Evolutionary conservation across 345 rosid genomes (phyloP).

Genomic region (Corchorus olitorius): DNA sequence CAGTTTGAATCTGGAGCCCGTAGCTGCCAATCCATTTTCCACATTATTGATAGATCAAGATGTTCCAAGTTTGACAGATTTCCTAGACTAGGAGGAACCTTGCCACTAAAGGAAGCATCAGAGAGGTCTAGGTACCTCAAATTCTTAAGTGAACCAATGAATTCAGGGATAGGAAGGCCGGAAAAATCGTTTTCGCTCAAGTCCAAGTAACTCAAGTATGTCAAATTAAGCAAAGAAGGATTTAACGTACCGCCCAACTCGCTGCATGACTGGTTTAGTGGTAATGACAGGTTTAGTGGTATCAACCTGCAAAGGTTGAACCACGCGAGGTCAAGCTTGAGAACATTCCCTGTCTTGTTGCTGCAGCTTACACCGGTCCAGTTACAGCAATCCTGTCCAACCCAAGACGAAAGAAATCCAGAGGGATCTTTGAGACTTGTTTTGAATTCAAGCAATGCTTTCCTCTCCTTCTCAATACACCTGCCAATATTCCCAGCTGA

Average conservation of each 20-base stretch:
- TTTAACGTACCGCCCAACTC: too few relatives aligned
- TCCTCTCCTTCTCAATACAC: background rate
- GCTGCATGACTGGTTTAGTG: too few relatives aligned
- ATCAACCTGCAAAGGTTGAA: background rate
- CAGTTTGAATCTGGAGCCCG: background rate
- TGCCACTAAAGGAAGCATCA: too few relatives aligned
- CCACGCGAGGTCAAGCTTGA: background rate
- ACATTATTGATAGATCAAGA: background rate
- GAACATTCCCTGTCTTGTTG: constrained; percentile 12
- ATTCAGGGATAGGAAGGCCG: too few relatives aligned
- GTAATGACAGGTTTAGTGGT: too few relatives aligned
- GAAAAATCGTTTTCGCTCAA: too few relatives aligned
- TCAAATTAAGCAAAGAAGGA: too few relatives aligned
- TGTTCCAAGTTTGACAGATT: too few relatives aligned
- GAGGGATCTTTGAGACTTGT: constrained; percentile 12
- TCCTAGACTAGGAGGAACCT: too few relatives aligned
- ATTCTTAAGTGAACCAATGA: too few relatives aligned
- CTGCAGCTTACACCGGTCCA: constrained; percentile 20
- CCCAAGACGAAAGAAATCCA: constrained; percentile 26
- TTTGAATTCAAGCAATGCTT: constrained; percentile 10
- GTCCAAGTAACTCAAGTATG: too few relatives aligned
- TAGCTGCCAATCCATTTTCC: background rate
- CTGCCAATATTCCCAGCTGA: background rate
- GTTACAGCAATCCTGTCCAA: constrained; percentile 17
- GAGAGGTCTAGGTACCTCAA: too few relatives aligned